These are phyloP conservation scores for Lasiodiplodia gonubiensis DNA, from an alignment of 2,329 filamentous ascomycete genomes.

Conservation along the genomic window DNA sequence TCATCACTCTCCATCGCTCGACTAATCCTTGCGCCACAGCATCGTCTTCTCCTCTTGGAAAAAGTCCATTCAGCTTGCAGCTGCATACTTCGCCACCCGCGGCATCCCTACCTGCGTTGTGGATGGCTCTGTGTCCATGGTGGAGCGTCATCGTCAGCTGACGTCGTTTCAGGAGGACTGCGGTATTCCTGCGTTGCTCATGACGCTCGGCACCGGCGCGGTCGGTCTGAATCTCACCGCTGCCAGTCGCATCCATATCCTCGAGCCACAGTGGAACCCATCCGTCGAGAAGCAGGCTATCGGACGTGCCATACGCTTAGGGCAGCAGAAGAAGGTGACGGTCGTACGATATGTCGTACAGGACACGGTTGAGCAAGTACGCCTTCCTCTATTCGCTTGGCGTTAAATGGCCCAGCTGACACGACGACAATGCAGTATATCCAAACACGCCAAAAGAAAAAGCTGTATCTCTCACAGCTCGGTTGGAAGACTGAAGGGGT, in stretches of 20 bases:
- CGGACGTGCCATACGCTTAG: slow-evolving; percentile 34
- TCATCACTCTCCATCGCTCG: not conserved
- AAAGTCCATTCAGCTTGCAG: not conserved
- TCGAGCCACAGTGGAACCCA: slow-evolving; percentile 42
- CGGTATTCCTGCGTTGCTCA: slow-evolving; percentile 34
- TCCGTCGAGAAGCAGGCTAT: slow-evolving; percentile 39
- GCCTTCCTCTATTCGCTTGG: no score
- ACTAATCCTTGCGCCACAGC: not conserved
- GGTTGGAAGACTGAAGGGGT: not conserved
- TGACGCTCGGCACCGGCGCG: slow-evolving; percentile 37
- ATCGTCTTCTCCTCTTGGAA: not conserved
- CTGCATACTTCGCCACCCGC: not conserved
- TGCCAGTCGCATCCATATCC: slow-evolving; percentile 33
- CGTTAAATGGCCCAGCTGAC: no score
- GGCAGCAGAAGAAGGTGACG: slow-evolving; percentile 34
- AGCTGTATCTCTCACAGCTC: not conserved
- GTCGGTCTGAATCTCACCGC: slow-evolving; percentile 33
- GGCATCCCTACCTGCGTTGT: slow-evolving; percentile 20
- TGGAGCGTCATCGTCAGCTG: slow-evolving; percentile 30
- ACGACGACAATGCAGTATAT: not conserved
- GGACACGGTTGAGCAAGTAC: slow-evolving; percentile 36
- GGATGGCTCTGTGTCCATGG: slow-evolving; percentile 30
- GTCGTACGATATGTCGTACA: slow-evolving; percentile 37
- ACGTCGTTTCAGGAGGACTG: slow-evolving; percentile 30
- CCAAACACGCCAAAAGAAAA: not conserved